These are phyloP conservation scores for Zygosaccharomyces bisporus DNA, from an alignment of 805 yeast genomes.

Conservation along the genomic window DNA sequence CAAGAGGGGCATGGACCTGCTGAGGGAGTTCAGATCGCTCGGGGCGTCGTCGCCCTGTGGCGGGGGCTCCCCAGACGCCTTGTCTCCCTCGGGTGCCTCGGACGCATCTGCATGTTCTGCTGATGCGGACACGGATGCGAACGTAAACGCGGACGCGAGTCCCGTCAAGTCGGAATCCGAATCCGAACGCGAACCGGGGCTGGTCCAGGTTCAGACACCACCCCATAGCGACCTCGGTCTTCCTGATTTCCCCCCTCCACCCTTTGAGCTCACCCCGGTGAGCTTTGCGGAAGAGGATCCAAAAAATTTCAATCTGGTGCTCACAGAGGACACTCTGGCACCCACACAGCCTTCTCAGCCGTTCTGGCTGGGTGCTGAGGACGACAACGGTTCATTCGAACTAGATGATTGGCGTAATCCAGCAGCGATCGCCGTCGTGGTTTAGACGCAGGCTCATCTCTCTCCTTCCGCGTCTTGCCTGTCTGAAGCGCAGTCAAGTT, in stretches of 20 bases:
- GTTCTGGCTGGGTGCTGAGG: conserved; percentile 11
- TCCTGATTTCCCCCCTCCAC: conserved; percentile 5
- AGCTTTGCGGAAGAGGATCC: conserved; percentile 13
- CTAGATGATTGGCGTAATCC: conserved; percentile 46
- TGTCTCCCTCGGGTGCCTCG: conserved; percentile 1
- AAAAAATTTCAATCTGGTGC: conserved; percentile 15
- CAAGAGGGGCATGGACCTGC: conserved; percentile 10
- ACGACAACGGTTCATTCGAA: conserved; percentile 33
- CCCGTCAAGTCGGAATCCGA: conserved; percentile 4
- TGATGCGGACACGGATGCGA: background rate
- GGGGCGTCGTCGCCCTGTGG: conserved; percentile 1
- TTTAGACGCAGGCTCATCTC: conserved; percentile 4
- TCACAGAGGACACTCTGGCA: conserved; percentile 11
- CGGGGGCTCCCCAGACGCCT: conserved; percentile 2
- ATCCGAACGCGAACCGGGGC: conserved; percentile 4
- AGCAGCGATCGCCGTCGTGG: conserved; percentile 39
- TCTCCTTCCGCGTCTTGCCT: conserved; percentile 13
- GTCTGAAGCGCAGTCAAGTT: conserved; percentile 38
- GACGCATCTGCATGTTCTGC: background rate
- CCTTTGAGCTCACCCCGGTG: conserved; percentile 13
- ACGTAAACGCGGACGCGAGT: background rate
- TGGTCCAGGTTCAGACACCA: conserved; percentile 7
- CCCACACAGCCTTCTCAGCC: conserved; percentile 11
- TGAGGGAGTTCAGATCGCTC: conserved; percentile 10
- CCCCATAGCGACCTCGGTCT: background rate